Base-by-base conservation (phyloP, 2,329 filamentous ascomycete genomes). In the Ascochyta pisi region DNA sequence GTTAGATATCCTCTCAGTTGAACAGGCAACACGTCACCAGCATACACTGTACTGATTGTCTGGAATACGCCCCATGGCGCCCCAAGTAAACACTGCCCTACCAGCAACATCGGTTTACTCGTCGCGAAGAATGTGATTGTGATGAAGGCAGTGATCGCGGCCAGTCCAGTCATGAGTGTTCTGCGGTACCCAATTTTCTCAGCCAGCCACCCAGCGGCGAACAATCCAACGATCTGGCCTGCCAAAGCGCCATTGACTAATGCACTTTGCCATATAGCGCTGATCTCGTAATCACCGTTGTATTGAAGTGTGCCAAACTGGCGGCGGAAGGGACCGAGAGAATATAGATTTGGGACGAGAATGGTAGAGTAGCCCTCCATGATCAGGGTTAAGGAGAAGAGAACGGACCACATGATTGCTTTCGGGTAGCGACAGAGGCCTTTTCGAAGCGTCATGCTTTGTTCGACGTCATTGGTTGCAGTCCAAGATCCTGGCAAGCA, bases 311-410 rank as follows among this genome's bases (percentile, higher is more conserved):
- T 42, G 5, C 58, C 71, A 47, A 73, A 80, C 38, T 71, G 65
- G 23, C 61, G 54, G 37, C 76, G 72, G 66, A 80, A 80, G 2
- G 73, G 64, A 6, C 70, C 71, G 47, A 75, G 74, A 16, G 68
- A 76, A 60, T 83, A 92, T 65, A 93, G 89, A 74, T 91, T 92
- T 77, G 88, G 90, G 69, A 93, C 85, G 52, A 95, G 79, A 63
- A 84, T 86, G 57, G 93, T 82, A 70, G 95, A 90, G 76, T 91
- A 95, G 7, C 90, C 91, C 75, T 96, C 91, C 92, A 96, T 96
- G 63, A 86, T 85, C 69, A 96, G 91, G 71, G 88, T 91, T 0
- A 89, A 91, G 9, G 90, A 94, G 73, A 96, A 90, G 52, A 95
- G 78, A 38, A 95, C 69, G 65, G 88, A 91, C 90, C 90, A 96